Base-by-base conservation (phyloP, 495 filamentous ascomycete genomes). In the Aspergillus nidulans region DNA sequence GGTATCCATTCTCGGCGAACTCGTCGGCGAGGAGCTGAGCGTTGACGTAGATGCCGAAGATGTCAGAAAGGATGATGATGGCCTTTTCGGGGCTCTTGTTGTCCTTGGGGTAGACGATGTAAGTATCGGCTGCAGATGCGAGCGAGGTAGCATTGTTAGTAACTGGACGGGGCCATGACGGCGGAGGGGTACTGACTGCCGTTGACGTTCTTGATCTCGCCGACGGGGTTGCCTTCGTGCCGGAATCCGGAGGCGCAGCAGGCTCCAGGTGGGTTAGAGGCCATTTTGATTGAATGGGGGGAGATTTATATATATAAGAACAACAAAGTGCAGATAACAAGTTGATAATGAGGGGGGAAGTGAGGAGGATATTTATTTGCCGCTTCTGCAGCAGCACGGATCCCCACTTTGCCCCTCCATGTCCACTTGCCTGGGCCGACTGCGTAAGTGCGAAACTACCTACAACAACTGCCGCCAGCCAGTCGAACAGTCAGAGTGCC, bases 1-100 rank as follows among this genome's bases (percentile, higher is more conserved):
- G 77, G 69, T 91, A 96, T 40, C 90, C 91, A 64, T 88, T 87
- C 62, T 82, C 84, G 53, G 91, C 91, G 57, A 81, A 90, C 66
- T 90, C 86, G 74, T 95, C 90, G 54, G 89, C 90, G 53, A 92
- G 76, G 68, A 96, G 81, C 74, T 92, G 77, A 64, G 81, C 75
- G 73, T 95, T 95, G 67, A 81, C 73, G 77, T 83, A 90, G 68
- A 89, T 81, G 55, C 86, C 81, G 62, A 89, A 79, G 62, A 89
- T 79, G 59, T 91, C 87, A 32, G 83, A 79, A 39, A 89, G 60
- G 67, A 74, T 65, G 54, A 77, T 16, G 49, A 77, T 56, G 39
- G 69, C 73, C 59, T 71, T 75, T 18, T 75, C 70, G 40, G 73
- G 60, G 42, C 42, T 68, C 63, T 71, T 74, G 73, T 50, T 69